These are phyloP conservation scores for Passiflora organensis DNA, from an alignment of 345 rosid genomes.

Conservation along the genomic window DNA sequence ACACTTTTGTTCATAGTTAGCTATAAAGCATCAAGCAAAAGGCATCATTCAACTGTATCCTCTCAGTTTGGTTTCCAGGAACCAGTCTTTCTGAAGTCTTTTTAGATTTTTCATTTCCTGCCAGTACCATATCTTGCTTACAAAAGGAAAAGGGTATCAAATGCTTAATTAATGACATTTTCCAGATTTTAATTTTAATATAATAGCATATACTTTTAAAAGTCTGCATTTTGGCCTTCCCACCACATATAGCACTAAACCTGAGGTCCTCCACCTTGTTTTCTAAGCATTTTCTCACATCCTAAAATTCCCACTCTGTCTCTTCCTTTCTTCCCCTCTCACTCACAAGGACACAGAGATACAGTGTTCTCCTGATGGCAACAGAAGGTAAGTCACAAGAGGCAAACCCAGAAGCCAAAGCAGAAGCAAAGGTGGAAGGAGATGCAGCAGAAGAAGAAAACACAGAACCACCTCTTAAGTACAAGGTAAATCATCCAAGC, in stretches of 20 bases:
- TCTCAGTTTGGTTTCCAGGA: too few relatives aligned
- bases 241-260: background rate
- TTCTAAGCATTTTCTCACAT: slow-evolving; percentile 9
- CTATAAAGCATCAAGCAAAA: slow-evolving; percentile 2
- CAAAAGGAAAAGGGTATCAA: too few relatives aligned
- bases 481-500: slow-evolving; percentile 52
- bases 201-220: too few relatives aligned
- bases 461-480: slow-evolving; percentile 44
- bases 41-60: slow-evolving; percentile 1
- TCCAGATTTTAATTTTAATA: too few relatives aligned
- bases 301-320: slow-evolving; percentile 5
- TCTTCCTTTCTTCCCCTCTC: background rate
- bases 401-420: slow-evolving; percentile 10
- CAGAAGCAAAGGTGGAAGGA: slow-evolving; percentile 13
- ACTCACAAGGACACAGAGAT: too few relatives aligned
- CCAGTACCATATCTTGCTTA: too few relatives aligned
- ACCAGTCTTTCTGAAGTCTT: background rate
- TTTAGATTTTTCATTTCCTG: background rate
- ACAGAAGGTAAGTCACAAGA: slow-evolving; percentile 23
- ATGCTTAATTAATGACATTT: too few relatives aligned
- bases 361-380: slow-evolving; percentile 42
- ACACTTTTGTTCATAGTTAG: background rate
- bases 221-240: too few relatives aligned
- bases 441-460: background rate
- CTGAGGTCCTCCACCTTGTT: background rate